Evolutionary conservation across 768 basidiomycete genomes (phyloP), one percentile per base, ranked within the genome.

Genomic region (Leccinum obscurum): DNA sequence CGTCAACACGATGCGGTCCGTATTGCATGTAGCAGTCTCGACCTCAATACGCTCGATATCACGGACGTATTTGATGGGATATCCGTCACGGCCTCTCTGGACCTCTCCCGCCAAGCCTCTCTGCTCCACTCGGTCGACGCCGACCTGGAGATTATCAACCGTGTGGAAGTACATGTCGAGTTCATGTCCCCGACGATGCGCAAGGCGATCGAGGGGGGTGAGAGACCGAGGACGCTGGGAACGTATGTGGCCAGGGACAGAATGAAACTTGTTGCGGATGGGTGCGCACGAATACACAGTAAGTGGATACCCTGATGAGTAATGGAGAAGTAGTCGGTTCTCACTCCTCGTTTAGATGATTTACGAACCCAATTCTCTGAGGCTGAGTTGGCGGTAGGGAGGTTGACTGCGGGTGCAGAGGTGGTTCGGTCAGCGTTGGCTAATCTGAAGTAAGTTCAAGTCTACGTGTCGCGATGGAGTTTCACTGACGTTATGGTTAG

Each of bases 221-320:
- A 86, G 58, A 82, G 78, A 57, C 82, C 82, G 14, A 79, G 92
- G 50, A 89, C 87, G 11, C 72, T 94, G 44, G 90, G 87, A 11
- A 90, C 91, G 70, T 94, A 93, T 72, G 90, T 94, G 26, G 88
- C 88, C 15, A 81, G 79, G 64, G 83, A 78, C 54, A 91, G 87
- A 76, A 94, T 94, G 92, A 82, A 79, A 66, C 83, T 89, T 69
- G 92, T 94, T 1, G 89, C 85, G 3, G 88, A 88, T 15, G 84
- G 82, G 4, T 92, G 90, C 75, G 68, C 77, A 15, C 80, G 81
- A 52, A 85, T 87, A 26, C 88, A 93, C 77, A 83, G 90, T 89
- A 59, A 44, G 83, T 77, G 24, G 54, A 34, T 17, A 4, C 3
- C 14, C 35, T 2, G 10, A 3, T 20, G 34, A 51, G 22, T 7